Percentiles rank a stretch among this genome's conserved stretches.
phyloP scores from a whole-genome alignment of 129 eudicot species.

The Saposhnikovia divaricata region DNA sequence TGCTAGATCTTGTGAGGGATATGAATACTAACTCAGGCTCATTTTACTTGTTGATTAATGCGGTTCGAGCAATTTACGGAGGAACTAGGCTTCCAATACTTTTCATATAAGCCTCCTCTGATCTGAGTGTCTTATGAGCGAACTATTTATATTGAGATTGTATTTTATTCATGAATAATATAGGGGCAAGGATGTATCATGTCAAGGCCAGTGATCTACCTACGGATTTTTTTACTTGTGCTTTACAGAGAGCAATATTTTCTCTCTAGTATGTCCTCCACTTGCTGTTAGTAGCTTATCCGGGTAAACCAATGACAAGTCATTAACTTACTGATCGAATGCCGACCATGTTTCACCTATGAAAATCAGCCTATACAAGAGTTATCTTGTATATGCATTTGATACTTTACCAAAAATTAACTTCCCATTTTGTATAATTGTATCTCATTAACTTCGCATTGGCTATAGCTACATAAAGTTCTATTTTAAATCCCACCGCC shows the following conservation, averaged over 20 bases:
- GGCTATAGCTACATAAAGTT: not conserved
- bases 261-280: not conserved
- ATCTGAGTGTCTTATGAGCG: not conserved
- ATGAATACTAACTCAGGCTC: not conserved
- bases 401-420: not conserved
- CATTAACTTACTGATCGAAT: not conserved
- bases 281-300: not conserved
- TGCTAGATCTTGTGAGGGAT: not conserved
- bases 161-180: not conserved
- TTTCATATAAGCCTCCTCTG: not conserved
- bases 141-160: not conserved
- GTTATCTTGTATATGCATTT: not conserved
- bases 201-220: not conserved
- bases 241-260: not conserved
- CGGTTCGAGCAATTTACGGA: not conserved
- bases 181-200: not conserved
- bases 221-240: not conserved
- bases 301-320: not conserved
- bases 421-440: not conserved
- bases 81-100: not conserved
- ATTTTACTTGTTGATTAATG: not conserved
- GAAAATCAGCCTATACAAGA: not conserved
- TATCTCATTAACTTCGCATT: not conserved
- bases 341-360: not conserved
- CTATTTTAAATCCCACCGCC: not conserved